Percentiles rank a stretch among this genome's conserved stretches.
Evolutionary conservation across 179 eudicot species (phyloP).

Genomic region (Nepenthes alata): DNA sequence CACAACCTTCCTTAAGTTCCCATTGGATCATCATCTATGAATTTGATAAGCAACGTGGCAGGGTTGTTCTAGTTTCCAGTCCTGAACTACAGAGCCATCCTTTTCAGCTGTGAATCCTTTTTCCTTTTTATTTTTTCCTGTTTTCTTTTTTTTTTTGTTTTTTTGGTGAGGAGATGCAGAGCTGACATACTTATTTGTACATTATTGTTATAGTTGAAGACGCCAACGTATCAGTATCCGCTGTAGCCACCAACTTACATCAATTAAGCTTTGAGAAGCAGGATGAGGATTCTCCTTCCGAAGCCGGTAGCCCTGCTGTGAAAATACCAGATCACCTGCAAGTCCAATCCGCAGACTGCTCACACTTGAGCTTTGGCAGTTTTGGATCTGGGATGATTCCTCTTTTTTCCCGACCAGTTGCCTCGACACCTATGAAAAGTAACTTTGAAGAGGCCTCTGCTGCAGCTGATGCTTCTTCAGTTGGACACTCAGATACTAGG

Average conservation of each 20-base stretch:
- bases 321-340: conserved; percentile 80
- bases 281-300: conserved; percentile 33
- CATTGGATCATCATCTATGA: no score
- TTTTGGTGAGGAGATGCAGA: neutral
- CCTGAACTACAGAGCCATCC: no score
- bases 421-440: conserved; percentile 29
- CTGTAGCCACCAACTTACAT: conserved; percentile 60
- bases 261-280: conserved; percentile 47
- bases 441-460: conserved; percentile 36
- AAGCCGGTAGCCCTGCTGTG: conserved; percentile 64
- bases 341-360: conserved; percentile 70
- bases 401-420: conserved; percentile 39
- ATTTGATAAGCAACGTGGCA: no score
- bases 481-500: conserved; percentile 55
- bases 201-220: conserved; percentile 41
- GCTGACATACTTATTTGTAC: neutral
- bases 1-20: no score
- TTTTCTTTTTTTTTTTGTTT: no score
- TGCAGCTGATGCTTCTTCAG: conserved; percentile 40
- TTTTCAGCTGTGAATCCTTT: no score
- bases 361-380: conserved; percentile 93
- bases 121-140: no score
- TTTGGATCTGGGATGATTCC: conserved; percentile 53
- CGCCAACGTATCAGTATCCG: conserved; percentile 35
- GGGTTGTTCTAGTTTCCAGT: no score